Evolutionary conservation across 2,329 filamentous ascomycete genomes (phyloP).

Genomic region (Colletotrichum sp.): DNA sequence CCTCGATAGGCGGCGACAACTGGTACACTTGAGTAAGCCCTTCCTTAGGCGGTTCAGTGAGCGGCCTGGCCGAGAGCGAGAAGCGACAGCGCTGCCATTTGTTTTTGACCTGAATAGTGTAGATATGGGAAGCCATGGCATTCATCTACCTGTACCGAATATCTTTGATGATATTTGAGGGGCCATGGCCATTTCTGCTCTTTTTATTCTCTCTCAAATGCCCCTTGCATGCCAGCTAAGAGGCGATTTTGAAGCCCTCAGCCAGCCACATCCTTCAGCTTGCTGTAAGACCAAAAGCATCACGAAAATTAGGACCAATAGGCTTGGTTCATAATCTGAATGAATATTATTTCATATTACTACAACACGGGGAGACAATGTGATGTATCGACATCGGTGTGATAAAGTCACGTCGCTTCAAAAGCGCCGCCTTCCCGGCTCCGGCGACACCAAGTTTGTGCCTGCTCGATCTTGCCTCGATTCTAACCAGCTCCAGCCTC

Average conservation of each 20-base stretch:
- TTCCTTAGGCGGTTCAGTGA: too few species aligned
- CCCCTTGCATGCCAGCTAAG: neutral
- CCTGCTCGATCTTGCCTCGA: neutral
- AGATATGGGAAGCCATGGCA: too few species aligned
- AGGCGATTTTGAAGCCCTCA: neutral
- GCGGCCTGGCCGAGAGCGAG: neutral
- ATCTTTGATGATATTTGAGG: too few species aligned
- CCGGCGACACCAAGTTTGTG: neutral
- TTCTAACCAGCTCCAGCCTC: neutral
- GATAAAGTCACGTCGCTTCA: neutral
- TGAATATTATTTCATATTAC: rapidly evolving
- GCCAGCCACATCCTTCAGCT: neutral
- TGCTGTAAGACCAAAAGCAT: rapidly evolving
- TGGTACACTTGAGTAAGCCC: too few species aligned
- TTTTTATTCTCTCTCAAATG: too few species aligned
- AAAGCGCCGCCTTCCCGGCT: neutral
- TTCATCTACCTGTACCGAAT: too few species aligned
- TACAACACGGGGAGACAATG: too few species aligned
- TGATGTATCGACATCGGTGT: neutral
- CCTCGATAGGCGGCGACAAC: neutral
- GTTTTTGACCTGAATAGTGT: too few species aligned
- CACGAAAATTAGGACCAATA: rapidly evolving
- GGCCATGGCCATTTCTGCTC: too few species aligned
- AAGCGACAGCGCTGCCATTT: too few species aligned
- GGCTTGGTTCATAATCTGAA: rapidly evolving